These are phyloP conservation scores for peach (Prunus persica) DNA, from an alignment of 306 rosid species.

Conservation along the genomic window DNA sequence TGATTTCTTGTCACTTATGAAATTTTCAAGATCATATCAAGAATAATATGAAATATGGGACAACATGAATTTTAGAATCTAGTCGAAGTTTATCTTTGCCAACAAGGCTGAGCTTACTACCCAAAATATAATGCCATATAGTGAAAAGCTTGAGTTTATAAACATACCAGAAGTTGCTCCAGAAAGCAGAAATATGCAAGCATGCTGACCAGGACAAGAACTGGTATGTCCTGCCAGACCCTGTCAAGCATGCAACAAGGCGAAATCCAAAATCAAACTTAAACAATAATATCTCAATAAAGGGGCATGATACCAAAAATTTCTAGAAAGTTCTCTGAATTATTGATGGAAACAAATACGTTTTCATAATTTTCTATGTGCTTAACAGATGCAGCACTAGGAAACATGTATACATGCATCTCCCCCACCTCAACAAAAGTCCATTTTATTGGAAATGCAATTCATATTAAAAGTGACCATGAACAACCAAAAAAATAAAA, in stretches of 20 bases:
- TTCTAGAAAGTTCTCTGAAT: not conserved
- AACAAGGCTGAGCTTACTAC: not conserved
- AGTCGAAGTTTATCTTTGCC: not conserved
- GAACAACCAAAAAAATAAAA: not conserved
- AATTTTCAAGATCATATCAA: not conserved
- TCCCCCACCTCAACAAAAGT: not conserved
- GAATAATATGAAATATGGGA: not conserved
- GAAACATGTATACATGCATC: not conserved
- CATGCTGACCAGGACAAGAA: slow-evolving; percentile 84
- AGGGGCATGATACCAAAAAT: not conserved
- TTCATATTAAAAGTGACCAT: not conserved
- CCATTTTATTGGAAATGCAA: not conserved
- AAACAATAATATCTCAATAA: not conserved
- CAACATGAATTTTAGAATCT: not conserved
- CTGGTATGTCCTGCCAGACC: slow-evolving; percentile 77
- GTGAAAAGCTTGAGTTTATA: not conserved
- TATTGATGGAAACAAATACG: not conserved
- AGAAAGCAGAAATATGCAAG: slow-evolving; percentile 91
- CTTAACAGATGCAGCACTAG: not conserved
- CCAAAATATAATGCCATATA: not conserved
- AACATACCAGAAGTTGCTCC: slow-evolving; percentile 87
- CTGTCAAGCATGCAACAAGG: slow-evolving; percentile 42
- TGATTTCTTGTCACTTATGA: not conserved
- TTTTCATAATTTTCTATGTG: not conserved
- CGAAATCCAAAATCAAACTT: not conserved